Percentiles rank a stretch among this genome's conserved stretches.
Evolutionary conservation across 306 rosid genomes (phyloP).

Genomic region (Rosa rugosa): DNA sequence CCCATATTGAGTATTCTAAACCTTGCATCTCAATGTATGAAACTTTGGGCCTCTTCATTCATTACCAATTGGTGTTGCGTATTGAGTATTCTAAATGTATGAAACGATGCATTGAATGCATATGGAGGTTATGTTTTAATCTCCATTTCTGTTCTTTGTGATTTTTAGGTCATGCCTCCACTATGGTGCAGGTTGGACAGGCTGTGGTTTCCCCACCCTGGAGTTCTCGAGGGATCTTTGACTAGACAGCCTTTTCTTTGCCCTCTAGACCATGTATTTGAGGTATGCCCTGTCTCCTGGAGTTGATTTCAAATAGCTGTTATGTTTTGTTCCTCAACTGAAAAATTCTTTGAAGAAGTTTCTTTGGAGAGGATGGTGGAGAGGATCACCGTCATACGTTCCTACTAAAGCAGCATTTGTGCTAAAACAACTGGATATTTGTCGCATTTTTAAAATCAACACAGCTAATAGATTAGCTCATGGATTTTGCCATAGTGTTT

Average conservation of each 20-base stretch:
- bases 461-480: neutral
- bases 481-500: neutral
- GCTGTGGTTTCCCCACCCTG: slow-evolving; percentile 99
- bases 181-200: slow-evolving; percentile 96
- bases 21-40: slow-evolving; percentile 2
- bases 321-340: neutral
- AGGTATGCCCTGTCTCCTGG: slow-evolving; percentile 53
- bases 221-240: slow-evolving; percentile 80
- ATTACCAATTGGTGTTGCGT: neutral
- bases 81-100: neutral
- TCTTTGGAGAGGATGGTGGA: neutral
- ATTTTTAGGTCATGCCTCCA: slow-evolving; percentile 92
- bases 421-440: slow-evolving; percentile 7
- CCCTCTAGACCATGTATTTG: slow-evolving; percentile 96
- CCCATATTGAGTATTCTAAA: neutral
- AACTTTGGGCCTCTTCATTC: slow-evolving; percentile 2
- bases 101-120: slow-evolving; percentile 12
- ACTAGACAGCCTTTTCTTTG: slow-evolving; percentile 94
- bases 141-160: slow-evolving; percentile 20
- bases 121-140: slow-evolving; percentile 29
- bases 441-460: neutral
- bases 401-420: neutral
- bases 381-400: neutral
- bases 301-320: slow-evolving; percentile 14
- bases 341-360: neutral